Percentiles rank a stretch among this genome's conserved stretches.
Evolutionary conservation across 352 stramenopile species (phyloP).

Genomic region (Phytopythium litorale): DNA sequence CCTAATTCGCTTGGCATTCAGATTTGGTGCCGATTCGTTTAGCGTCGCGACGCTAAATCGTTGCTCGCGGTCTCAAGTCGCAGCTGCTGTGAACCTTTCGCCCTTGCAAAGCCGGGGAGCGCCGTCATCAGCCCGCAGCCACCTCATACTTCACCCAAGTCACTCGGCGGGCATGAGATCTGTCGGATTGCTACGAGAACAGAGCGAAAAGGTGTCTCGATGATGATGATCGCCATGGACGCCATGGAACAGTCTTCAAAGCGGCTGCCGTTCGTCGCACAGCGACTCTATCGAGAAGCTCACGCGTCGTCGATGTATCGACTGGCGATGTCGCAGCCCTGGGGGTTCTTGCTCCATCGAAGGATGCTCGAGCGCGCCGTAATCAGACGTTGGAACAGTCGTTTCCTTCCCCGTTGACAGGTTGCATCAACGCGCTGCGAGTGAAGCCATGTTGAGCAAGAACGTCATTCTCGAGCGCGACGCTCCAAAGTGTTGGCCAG

Average conservation of each 20-base stretch:
- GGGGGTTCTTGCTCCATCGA: background rate
- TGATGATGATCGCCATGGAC: too few species aligned
- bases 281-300: background rate
- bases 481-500: too few species aligned
- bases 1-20: background rate
- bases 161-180: background rate
- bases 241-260: background rate
- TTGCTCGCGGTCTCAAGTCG: background rate
- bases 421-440: too few species aligned
- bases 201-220: too few species aligned
- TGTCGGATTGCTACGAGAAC: too few species aligned
- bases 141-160: background rate
- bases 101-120: background rate
- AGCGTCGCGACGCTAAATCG: too few species aligned
- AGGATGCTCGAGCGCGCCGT: background rate
- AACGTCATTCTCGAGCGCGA: too few species aligned
- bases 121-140: background rate
- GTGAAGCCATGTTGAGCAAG: too few species aligned
- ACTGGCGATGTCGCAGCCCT: background rate
- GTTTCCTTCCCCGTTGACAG: background rate
- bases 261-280: background rate
- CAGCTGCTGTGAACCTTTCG: slow-evolving; percentile 2
- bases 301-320: background rate
- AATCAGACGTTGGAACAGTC: background rate
- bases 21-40: too few species aligned